Evolutionary conservation across 768 basidiomycete species (phyloP).

Genomic region (Podaxis sp.): DNA sequence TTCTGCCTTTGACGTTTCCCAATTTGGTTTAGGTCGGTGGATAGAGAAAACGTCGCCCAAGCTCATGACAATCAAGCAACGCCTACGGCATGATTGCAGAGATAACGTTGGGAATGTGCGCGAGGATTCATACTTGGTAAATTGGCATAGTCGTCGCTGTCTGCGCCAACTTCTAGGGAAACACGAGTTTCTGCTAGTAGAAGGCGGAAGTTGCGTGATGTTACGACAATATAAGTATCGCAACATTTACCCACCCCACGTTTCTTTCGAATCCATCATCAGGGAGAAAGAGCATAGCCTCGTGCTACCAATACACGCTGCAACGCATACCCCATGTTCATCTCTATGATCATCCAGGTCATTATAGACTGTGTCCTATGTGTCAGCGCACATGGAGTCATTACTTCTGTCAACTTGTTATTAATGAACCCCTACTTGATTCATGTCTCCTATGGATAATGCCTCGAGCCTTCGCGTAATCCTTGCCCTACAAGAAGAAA

Average conservation of each 20-base stretch:
- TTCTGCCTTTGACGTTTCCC: conserved; percentile 5
- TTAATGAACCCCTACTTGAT: neutral
- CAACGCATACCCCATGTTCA: neutral
- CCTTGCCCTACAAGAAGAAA: neutral
- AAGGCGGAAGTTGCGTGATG: neutral
- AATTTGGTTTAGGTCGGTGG: conserved; percentile 2
- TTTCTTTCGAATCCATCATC: neutral
- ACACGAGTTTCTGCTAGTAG: neutral
- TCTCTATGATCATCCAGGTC: neutral
- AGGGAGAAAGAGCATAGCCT: neutral
- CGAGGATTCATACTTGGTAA: neutral
- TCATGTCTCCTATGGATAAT: neutral
- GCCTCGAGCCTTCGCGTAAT: neutral
- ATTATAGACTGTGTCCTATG: neutral
- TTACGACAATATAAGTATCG: neutral
- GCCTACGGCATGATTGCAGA: neutral
- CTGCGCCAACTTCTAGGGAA: neutral
- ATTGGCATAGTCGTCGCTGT: neutral
- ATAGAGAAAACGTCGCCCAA: neutral
- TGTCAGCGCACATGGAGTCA: neutral
- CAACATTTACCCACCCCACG: neutral
- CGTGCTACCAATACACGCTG: neutral
- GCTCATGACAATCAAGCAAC: neutral
- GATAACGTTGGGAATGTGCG: neutral
- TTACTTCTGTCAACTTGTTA: neutral